Evolutionary conservation across 805 yeast genomes (phyloP).

Genomic region (Cyberlindnera meyerae): DNA sequence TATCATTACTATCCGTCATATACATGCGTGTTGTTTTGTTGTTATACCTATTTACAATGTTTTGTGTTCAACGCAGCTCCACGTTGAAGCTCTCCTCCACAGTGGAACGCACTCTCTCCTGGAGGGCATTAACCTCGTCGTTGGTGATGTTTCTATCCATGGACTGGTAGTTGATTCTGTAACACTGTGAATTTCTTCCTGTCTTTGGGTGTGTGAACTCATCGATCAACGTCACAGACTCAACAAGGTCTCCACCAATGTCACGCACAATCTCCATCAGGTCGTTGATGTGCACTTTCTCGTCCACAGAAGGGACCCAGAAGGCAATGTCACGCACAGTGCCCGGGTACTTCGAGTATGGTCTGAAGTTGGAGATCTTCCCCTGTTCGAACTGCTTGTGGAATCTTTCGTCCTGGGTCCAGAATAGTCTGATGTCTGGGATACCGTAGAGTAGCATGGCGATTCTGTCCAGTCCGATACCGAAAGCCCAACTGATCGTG

Average conservation of each 20-base stretch:
- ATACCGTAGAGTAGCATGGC: constrained; percentile 95
- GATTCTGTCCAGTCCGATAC: constrained; percentile 88
- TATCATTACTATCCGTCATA: neutral
- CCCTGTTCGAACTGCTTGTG: constrained; percentile 63
- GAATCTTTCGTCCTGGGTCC: constrained; percentile 83
- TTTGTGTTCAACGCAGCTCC: constrained; percentile 51
- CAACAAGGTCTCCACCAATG: constrained; percentile 83
- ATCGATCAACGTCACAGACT: constrained; percentile 75
- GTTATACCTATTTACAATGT: neutral
- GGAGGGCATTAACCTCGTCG: constrained; percentile 74
- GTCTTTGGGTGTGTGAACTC: constrained; percentile 84
- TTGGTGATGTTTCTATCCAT: constrained; percentile 91
- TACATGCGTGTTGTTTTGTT: too few species aligned
- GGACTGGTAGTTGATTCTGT: constrained; percentile 87
- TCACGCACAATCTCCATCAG: constrained; percentile 88
- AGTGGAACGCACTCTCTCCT: constrained; percentile 56
- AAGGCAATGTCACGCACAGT: constrained; percentile 84
- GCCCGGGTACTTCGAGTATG: constrained; percentile 90
- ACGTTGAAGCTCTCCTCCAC: constrained; percentile 50
- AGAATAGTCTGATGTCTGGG: constrained; percentile 90
- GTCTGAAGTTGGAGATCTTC: constrained; percentile 65
- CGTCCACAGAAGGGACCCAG: constrained; percentile 59
- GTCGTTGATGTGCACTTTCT: constrained; percentile 70
- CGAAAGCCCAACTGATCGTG: constrained; percentile 95
- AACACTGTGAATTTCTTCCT: constrained; percentile 72